These are phyloP conservation scores for Tremellales sp. DNA, from an alignment of 1,284 basidiomycete species.

Conservation along the genomic window DNA sequence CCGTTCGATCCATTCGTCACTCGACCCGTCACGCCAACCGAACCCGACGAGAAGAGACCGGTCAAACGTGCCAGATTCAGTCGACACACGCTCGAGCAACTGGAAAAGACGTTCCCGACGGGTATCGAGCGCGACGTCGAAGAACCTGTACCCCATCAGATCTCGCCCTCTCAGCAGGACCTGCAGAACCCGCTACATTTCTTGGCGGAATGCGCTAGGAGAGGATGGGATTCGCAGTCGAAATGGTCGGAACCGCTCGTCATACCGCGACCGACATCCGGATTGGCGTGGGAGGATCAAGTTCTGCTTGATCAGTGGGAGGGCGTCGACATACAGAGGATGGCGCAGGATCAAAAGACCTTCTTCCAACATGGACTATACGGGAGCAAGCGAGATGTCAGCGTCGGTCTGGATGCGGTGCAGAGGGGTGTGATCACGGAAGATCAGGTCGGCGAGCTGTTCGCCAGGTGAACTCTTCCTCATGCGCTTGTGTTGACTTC, in stretches of 20 bases:
- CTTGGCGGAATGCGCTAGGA: conserved; percentile 8
- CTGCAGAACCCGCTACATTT: conserved; percentile 10
- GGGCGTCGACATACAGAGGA: conserved; percentile 3
- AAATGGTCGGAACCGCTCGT: conserved; percentile 1
- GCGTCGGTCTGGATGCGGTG: conserved; percentile 6
- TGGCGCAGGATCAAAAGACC: conserved; percentile 7
- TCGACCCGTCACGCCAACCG: not conserved
- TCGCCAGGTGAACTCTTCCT: conserved; percentile 1
- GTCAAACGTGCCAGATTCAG: not conserved
- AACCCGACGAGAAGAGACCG: not conserved
- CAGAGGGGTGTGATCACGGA: conserved; percentile 6
- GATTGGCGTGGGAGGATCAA: conserved; percentile 5
- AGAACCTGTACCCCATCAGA: not conserved
- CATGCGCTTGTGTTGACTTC: not conserved
- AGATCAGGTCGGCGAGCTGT: conserved; percentile 1
- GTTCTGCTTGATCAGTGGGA: conserved; percentile 5
- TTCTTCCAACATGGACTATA: conserved; percentile 11
- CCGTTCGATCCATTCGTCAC: not conserved
- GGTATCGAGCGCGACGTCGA: conserved; percentile 2
- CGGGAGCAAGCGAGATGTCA: conserved; percentile 10
- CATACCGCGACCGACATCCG: conserved; percentile 1
- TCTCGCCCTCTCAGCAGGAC: conserved; percentile 1
- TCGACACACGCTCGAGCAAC: not conserved
- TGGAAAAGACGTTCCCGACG: conserved; percentile 7
- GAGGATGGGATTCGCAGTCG: conserved; percentile 8